A percentile compares a stretch with the other conserved stretches of the same genome.
These are phyloP conservation scores for Lactarius psammicola DNA, from an alignment of 768 basidiomycete genomes.

Conservation along the genomic window DNA sequence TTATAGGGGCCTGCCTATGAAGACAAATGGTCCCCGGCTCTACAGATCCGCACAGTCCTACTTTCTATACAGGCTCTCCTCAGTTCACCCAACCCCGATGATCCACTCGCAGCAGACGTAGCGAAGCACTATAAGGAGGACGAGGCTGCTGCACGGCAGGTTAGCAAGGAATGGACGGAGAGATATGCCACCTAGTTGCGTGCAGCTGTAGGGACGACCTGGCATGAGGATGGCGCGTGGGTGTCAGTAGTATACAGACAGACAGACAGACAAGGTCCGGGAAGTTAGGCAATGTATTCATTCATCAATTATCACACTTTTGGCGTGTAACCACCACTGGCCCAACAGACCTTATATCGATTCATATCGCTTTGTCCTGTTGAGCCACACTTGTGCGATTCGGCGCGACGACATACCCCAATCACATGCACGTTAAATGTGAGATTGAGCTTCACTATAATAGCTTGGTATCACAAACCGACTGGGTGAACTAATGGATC, in stretches of 20 bases:
- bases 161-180: conserved; percentile 95
- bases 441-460: not conserved
- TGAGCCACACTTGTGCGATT: not conserved
- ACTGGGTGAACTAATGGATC: not conserved
- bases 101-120: conserved; percentile 90
- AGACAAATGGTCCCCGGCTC: conserved; percentile 99
- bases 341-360: not conserved
- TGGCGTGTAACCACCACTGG: not conserved
- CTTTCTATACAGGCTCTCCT: conserved; percentile 96
- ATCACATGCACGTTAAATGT: not conserved
- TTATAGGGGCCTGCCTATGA: conserved; percentile 17
- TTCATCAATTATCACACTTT: conserved; percentile 15
- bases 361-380: not conserved
- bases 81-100: conserved; percentile 94
- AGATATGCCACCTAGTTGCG: conserved; percentile 60
- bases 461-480: not conserved
- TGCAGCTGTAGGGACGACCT: not conserved
- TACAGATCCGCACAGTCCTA: conserved; percentile 97
- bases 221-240: not conserved
- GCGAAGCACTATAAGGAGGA: conserved; percentile 99
- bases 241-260: conserved; percentile 13
- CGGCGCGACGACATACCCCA: not conserved
- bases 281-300: conserved; percentile 23
- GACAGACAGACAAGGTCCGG: conserved; percentile 4
- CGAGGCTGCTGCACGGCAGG: conserved; percentile 87